Percentiles rank a stretch among this genome's conserved stretches.
Evolutionary conservation across 768 basidiomycete species (phyloP).

Genomic region (Sistotremastrum suecicum): DNA sequence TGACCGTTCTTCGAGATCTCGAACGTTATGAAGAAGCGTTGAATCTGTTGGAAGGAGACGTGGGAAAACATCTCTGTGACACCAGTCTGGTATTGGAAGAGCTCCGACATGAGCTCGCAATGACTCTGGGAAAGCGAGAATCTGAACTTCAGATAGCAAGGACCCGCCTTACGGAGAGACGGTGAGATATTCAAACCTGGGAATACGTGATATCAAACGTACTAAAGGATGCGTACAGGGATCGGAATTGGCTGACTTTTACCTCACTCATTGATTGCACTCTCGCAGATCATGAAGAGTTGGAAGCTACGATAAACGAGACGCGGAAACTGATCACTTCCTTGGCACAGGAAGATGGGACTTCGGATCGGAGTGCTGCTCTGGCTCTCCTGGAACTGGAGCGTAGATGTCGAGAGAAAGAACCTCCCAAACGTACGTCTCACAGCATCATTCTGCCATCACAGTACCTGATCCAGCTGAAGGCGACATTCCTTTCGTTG

Average conservation of each 20-base stretch:
- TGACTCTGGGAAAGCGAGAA: slow-evolving; percentile 2
- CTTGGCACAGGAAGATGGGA: slow-evolving; percentile 51
- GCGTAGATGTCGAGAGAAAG: slow-evolving; percentile 35
- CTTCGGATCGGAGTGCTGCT: slow-evolving; percentile 57
- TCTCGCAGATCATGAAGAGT: slow-evolving; percentile 30
- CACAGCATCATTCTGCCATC: slow-evolving; percentile 1
- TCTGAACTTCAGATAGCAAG: too few relatives aligned
- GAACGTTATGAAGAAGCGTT: slow-evolving; percentile 56
- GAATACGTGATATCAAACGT: too few relatives aligned
- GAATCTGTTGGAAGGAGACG: slow-evolving; percentile 50
- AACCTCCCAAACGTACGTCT: slow-evolving; percentile 31
- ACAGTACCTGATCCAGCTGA: slow-evolving; percentile 30
- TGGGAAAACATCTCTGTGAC: slow-evolving; percentile 51
- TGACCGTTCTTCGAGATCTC: slow-evolving; percentile 57
- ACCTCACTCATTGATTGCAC: slow-evolving; percentile 57
- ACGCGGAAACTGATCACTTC: slow-evolving; percentile 37
- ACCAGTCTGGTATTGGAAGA: slow-evolving; percentile 66
- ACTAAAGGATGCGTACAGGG: slow-evolving; percentile 23
- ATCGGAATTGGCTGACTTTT: slow-evolving; percentile 83
- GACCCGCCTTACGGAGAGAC: too few relatives aligned
- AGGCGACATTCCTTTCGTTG: slow-evolving; percentile 9
- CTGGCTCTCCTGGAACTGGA: slow-evolving; percentile 70
- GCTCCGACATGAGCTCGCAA: slow-evolving; percentile 58
- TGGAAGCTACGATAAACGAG: slow-evolving; percentile 24
- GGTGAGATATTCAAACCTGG: too few relatives aligned